phyloP scores from a whole-genome alignment of 148 eudicot genomes.

The Vaccinium vitisidaea region DNA sequence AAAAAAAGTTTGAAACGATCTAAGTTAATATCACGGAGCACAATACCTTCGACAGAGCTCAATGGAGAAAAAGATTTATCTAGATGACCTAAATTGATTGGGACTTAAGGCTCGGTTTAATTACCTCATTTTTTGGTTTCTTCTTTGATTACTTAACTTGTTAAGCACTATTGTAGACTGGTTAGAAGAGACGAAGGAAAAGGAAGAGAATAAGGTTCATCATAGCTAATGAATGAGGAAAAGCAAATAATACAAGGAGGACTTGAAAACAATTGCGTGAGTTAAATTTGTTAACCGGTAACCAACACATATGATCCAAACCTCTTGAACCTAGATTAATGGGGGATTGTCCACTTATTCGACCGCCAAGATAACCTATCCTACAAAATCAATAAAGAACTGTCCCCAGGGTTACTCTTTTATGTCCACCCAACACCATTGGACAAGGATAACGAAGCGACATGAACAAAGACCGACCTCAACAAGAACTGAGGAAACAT shows the following conservation, averaged over 20 bases:
- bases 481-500: neutral
- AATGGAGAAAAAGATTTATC: neutral
- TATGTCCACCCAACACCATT: neutral
- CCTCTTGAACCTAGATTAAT: neutral
- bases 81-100: neutral
- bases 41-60: neutral
- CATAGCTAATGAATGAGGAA: neutral
- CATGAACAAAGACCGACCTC: neutral
- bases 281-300: neutral
- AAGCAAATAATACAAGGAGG: neutral
- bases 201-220: neutral
- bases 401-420: neutral
- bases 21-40: neutral
- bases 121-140: neutral
- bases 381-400: slow-evolving; percentile 1
- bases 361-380: neutral
- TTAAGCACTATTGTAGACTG: neutral
- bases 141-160: neutral
- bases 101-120: neutral
- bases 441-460: neutral
- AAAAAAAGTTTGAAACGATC: neutral
- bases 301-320: neutral
- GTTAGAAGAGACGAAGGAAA: neutral
- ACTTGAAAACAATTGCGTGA: neutral
- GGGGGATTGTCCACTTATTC: slow-evolving; percentile 4